Conservation (phyloP, 2,329 filamentous ascomycete species). For the Aspergillus hortae region DNA sequence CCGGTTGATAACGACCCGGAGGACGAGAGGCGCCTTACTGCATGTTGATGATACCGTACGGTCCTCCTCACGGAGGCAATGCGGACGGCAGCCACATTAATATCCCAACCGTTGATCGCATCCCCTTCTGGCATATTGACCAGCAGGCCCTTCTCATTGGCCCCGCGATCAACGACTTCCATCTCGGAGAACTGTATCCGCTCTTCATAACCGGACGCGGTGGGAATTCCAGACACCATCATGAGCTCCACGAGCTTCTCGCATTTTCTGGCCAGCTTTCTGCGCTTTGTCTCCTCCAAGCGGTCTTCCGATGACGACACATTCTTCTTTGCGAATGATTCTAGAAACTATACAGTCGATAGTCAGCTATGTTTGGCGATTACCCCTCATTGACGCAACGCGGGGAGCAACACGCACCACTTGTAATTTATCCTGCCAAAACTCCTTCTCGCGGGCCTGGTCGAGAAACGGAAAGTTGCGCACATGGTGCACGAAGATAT, state of each 20-base stretch:
- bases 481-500: slow-evolving; percentile 97
- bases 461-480: slow-evolving; percentile 97
- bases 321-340: slow-evolving; percentile 94
- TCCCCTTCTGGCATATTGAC: slow-evolving; percentile 87
- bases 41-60: slow-evolving; percentile 85
- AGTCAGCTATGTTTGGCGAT: slow-evolving; percentile 4
- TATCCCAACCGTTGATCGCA: slow-evolving; percentile 92
- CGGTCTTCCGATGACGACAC: slow-evolving; percentile 97
- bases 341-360: slow-evolving; percentile 66
- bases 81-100: slow-evolving; percentile 88
- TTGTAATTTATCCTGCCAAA: slow-evolving; percentile 98
- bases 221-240: slow-evolving; percentile 98
- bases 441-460: slow-evolving; percentile 96
- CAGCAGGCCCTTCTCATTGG: slow-evolving; percentile 84
- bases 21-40: slow-evolving; percentile 53
- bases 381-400: not conserved
- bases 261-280: slow-evolving; percentile 87
- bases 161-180: slow-evolving; percentile 89
- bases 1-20: not conserved
- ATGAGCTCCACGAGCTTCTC: slow-evolving; percentile 96
- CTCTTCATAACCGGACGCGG: slow-evolving; percentile 95
- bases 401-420: slow-evolving; percentile 58
- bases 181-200: slow-evolving; percentile 94
- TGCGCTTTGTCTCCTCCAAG: slow-evolving; percentile 90
- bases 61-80: slow-evolving; percentile 78